These are phyloP conservation scores for Leptosphaerulina australis DNA, from an alignment of 2,329 filamentous ascomycete genomes.

Conservation along the genomic window DNA sequence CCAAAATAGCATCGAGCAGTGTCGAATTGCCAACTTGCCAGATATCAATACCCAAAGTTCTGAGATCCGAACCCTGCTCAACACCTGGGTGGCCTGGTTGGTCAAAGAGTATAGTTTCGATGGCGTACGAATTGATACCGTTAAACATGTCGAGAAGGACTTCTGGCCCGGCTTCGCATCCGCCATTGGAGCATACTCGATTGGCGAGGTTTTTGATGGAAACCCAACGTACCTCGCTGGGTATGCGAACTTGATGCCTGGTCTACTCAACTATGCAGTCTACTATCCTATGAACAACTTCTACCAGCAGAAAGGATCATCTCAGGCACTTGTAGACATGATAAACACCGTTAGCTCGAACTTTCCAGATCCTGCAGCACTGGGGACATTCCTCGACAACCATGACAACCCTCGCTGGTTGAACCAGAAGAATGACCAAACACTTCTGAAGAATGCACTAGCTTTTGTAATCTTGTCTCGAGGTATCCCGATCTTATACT, in stretches of 20 bases:
- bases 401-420: constrained; percentile 50
- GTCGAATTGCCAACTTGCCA: constrained; percentile 39
- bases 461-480: constrained; percentile 47
- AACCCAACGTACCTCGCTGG: constrained; percentile 58
- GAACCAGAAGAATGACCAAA: constrained; percentile 44
- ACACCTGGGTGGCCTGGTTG: constrained; percentile 42
- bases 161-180: constrained; percentile 63
- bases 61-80: constrained; percentile 30
- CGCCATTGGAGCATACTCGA: constrained; percentile 63
- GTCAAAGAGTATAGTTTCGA: constrained; percentile 50
- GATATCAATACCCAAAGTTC: constrained; percentile 38
- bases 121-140: constrained; percentile 66
- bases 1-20: constrained; percentile 40
- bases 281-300: constrained; percentile 52
- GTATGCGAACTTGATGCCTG: constrained; percentile 62
- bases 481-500: constrained; percentile 51
- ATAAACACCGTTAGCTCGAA: constrained; percentile 40
- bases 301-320: constrained; percentile 41
- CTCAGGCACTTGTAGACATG: constrained; percentile 45
- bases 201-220: constrained; percentile 66
- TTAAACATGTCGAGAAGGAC: constrained; percentile 64
- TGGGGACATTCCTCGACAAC: constrained; percentile 50
- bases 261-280: constrained; percentile 65
- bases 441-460: constrained; percentile 48
- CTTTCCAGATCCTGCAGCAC: constrained; percentile 44